These are phyloP conservation scores for Hemerocallis citrina DNA, from an alignment of 106 monocot genomes.

Conservation along the genomic window DNA sequence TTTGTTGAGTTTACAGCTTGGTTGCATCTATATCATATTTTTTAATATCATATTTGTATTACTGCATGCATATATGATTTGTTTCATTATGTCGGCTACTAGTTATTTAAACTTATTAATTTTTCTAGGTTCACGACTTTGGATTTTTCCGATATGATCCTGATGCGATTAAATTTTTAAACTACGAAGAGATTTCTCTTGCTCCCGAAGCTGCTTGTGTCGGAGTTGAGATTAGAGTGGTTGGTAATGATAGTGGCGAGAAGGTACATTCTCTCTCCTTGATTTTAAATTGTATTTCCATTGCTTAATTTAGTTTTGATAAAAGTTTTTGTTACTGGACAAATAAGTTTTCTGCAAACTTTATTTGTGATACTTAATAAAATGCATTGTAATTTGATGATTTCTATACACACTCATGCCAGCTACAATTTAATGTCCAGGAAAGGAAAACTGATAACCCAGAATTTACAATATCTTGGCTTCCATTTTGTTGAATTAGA, in stretches of 20 bases:
- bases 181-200: conserved; percentile 75
- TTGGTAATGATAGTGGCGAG: conserved; percentile 93
- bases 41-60: no score
- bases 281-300: neutral
- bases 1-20: no score
- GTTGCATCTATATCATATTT: no score
- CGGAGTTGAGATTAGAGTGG: conserved; percentile 81
- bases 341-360: no score
- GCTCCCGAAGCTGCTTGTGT: conserved; percentile 85
- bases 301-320: neutral
- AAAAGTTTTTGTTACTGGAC: no score
- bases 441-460: no score
- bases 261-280: conserved; percentile 34
- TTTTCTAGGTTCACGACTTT: conserved; percentile 79
- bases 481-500: no score
- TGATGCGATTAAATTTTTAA: conserved; percentile 64
- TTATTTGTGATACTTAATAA: no score
- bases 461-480: no score
- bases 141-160: conserved; percentile 89
- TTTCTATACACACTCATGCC: no score
- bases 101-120: neutral
- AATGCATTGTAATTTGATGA: no score
- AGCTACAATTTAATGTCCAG: no score
- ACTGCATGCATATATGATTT: neutral
- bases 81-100: neutral